These are phyloP conservation scores for Trapa bicornis DNA, from an alignment of 345 rosid genomes.

Conservation along the genomic window DNA sequence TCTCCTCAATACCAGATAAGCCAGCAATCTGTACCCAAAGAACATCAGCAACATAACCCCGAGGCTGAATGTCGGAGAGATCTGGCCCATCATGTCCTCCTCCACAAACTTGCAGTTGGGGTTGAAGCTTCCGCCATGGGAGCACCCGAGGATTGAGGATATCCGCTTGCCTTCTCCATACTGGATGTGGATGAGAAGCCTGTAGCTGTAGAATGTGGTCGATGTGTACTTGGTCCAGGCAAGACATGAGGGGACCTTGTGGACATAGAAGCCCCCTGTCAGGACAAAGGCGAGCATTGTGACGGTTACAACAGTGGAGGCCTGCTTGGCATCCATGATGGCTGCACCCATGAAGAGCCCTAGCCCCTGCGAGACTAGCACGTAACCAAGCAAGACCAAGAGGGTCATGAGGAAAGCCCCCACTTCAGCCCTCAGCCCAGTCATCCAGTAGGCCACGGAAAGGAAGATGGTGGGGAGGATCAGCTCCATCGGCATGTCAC, in stretches of 20 bases:
- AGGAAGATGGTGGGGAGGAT: slow-evolving; percentile 71
- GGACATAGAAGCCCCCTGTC: slow-evolving; percentile 81
- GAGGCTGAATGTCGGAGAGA: slow-evolving; percentile 34
- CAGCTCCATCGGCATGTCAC: slow-evolving; percentile 87
- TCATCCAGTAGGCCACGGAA: slow-evolving; percentile 67
- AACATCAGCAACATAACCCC: slow-evolving; percentile 52
- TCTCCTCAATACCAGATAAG: slow-evolving; percentile 69
- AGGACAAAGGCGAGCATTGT: slow-evolving; percentile 86
- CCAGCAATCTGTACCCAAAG: slow-evolving; percentile 65
- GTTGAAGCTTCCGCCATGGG: slow-evolving; percentile 2
- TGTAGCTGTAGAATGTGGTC: slow-evolving; percentile 60
- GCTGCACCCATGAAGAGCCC: slow-evolving; percentile 79
- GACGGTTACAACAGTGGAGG: slow-evolving; percentile 70
- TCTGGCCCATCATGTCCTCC: slow-evolving; percentile 56
- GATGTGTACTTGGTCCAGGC: slow-evolving; percentile 75
- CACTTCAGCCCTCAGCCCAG: slow-evolving; percentile 46
- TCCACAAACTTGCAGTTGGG: slow-evolving; percentile 49
- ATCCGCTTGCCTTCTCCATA: slow-evolving; percentile 44
- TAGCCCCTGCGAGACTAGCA: slow-evolving; percentile 75
- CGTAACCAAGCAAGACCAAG: slow-evolving; percentile 53
- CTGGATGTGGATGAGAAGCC: slow-evolving; percentile 47
- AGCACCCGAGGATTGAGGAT: slow-evolving; percentile 39
- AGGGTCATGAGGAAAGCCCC: slow-evolving; percentile 44
- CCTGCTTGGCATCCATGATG: slow-evolving; percentile 86
- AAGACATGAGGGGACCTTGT: slow-evolving; percentile 57